Evolutionary conservation across 495 filamentous ascomycete species (phyloP).

Genomic region (Podospora sp.): DNA sequence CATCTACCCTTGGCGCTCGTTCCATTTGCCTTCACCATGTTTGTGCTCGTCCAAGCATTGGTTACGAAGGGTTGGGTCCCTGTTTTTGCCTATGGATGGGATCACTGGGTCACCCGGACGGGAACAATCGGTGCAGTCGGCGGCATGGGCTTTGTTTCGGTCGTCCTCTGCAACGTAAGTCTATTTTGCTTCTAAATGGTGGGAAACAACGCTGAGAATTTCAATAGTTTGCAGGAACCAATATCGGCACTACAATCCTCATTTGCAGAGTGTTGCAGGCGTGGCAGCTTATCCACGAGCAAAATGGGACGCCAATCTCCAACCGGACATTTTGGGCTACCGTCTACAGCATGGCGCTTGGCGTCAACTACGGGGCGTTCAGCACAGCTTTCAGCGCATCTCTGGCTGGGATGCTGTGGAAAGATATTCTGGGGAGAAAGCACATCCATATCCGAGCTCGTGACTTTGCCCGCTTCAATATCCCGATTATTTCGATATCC

Average conservation of each 20-base stretch:
- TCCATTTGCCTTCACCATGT: constrained; percentile 69
- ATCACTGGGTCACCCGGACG: constrained; percentile 66
- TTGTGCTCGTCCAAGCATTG: constrained; percentile 66
- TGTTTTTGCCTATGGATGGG: constrained; percentile 68
- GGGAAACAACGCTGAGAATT: neutral
- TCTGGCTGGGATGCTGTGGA: constrained; percentile 66
- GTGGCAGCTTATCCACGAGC: constrained; percentile 59
- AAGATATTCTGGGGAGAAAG: constrained; percentile 65
- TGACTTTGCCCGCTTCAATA: constrained; percentile 65
- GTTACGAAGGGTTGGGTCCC: constrained; percentile 69
- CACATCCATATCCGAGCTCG: constrained; percentile 59
- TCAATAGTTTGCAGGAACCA: constrained; percentile 66
- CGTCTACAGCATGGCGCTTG: constrained; percentile 67
- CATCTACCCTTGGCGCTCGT: constrained; percentile 65
- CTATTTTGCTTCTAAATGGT: neutral
- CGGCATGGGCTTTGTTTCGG: constrained; percentile 69
- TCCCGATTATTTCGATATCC: constrained; percentile 66
- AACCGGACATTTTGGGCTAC: constrained; percentile 67
- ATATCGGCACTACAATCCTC: constrained; percentile 70
- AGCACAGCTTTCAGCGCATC: constrained; percentile 68
- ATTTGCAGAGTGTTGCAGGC: constrained; percentile 65
- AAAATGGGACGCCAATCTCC: constrained; percentile 45
- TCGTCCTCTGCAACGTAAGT: constrained; percentile 69
- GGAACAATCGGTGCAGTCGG: constrained; percentile 64
- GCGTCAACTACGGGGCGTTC: constrained; percentile 71